phyloP scores from a whole-genome alignment of 345 rosid genomes.

The Brassica incana region DNA sequence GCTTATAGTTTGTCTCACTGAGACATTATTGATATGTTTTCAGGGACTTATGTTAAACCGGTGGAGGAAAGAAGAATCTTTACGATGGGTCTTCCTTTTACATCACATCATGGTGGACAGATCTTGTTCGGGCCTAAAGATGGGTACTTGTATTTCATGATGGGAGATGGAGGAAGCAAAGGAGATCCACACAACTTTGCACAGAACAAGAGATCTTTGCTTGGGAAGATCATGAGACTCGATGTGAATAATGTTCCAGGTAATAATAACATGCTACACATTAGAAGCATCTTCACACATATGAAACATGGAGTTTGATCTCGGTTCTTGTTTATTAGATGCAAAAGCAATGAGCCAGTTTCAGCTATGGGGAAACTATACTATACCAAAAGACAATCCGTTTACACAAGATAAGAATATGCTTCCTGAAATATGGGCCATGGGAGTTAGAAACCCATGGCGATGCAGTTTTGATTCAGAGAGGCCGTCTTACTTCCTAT shows the following conservation, averaged over 20 bases:
- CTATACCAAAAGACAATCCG: conserved; percentile 55
- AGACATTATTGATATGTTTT: not conserved
- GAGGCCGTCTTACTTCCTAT: conserved; percentile 51
- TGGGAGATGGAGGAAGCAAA: conserved; percentile 48
- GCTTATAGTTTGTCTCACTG: not conserved
- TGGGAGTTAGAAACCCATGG: conserved; percentile 63
- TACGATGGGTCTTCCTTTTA: conserved; percentile 55
- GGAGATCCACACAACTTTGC: conserved; percentile 51
- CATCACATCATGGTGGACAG: conserved; percentile 50
- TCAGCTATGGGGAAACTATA: conserved; percentile 60
- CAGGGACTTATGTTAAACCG: conserved; percentile 38
- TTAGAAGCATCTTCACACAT: not conserved
- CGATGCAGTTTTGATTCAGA: conserved; percentile 59
- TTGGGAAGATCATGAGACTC: conserved; percentile 59
- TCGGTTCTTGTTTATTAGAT: conserved; percentile 35
- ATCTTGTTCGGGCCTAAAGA: conserved; percentile 61
- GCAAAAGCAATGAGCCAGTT: conserved; percentile 25
- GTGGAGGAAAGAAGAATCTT: conserved; percentile 52
- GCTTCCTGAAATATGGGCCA: conserved; percentile 58
- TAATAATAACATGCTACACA: not conserved
- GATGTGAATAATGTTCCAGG: conserved; percentile 49
- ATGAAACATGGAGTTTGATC: not conserved
- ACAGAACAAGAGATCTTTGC: conserved; percentile 57
- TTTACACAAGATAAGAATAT: conserved; percentile 42
- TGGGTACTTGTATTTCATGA: conserved; percentile 55